Base-by-base conservation (phyloP, 805 yeast genomes). In the Suhomyces pyralidae region DNA sequence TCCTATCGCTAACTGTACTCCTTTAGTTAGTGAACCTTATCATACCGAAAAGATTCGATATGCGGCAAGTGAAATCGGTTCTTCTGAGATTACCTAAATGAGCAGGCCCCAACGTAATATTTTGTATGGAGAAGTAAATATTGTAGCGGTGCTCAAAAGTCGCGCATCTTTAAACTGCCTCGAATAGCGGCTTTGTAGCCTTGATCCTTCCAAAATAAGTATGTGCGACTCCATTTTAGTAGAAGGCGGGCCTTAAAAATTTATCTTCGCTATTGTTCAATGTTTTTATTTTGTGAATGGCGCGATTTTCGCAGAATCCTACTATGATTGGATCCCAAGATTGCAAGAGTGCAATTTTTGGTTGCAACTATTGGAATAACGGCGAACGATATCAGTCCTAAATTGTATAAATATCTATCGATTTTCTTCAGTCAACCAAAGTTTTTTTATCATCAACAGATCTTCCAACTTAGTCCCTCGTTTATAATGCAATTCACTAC, bases 401-500 rank as follows among this genome's bases (percentile, higher is more conserved):
- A 38, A 38, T 38, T 17, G 22, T 38, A 38, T 38, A 38, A 38
- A 38, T 38, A 38, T 38, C 14, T 38, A 38, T 14, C 42, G 14
- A 38, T 38, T 38, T 38, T 19, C 40, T 19, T 24, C 7, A 3
- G 14, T 17, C 14, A 19, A 5, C 14, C n/a, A 19, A 17, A 19
- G 14, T 20, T 34, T 49, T 51, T 36, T 32, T 44, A 30, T 50
- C 52, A 55, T 48, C 55, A 42, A 26, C 55, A 38, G 55, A 54
- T 51, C 57, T 28, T 45, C 42, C 32, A 42, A 32, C 43, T 46
- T 20, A 51, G 53, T 52, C 60, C 49, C 26, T 53, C 60, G 55
- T 50, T 48, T 25, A 36, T 50, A 49, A 74, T 75, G 79, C 77
- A 75, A 70, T 75, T 73, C 71, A 65, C 72, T 52, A 62, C 65